Conservation (phyloP, 78 protist genomes). For the Pelomyxa schiedti region DNA sequence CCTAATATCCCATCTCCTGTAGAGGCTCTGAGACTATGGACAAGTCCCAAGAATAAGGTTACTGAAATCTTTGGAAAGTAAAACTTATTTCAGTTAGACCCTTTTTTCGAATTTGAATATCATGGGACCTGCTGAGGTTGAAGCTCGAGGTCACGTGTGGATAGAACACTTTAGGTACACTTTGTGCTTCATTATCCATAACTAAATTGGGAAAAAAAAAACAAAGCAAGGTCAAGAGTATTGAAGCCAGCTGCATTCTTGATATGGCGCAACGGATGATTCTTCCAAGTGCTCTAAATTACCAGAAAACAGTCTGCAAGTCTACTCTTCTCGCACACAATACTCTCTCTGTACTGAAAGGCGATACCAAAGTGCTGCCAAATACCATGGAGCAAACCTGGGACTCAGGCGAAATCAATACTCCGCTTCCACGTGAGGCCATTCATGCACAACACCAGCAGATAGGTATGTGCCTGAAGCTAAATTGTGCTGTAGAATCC, state of each 20-base stretch:
- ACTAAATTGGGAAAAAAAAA: too few relatives aligned
- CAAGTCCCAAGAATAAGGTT: conserved; percentile 61
- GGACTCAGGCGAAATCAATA: not conserved
- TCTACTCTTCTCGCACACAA: not conserved
- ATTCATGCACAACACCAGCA: not conserved
- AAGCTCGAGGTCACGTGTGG: conserved; percentile 32
- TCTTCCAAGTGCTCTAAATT: conserved; percentile 36
- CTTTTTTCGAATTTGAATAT: conserved; percentile 46
- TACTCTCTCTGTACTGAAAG: not conserved
- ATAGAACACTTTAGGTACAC: conserved; percentile 57
- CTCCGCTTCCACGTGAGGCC: not conserved
- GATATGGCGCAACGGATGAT: conserved; percentile 46
- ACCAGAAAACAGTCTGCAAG: conserved; percentile 26
- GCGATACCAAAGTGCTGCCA: not conserved
- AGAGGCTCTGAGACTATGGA: conserved; percentile 36
- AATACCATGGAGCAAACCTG: not conserved
- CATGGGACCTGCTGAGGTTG: conserved; percentile 35
- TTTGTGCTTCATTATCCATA: too few relatives aligned
- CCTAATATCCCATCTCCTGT: conserved; percentile 33
- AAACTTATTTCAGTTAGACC: too few relatives aligned
- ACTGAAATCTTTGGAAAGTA: too few relatives aligned
- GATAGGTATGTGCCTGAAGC: too few relatives aligned
- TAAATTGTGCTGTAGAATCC: too few relatives aligned
- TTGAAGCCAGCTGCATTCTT: conserved; percentile 59
- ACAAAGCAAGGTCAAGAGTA: conserved; percentile 41